A percentile compares a stretch with the other conserved stretches of the same genome.
These are phyloP conservation scores for Lavandula angustifolia DNA, from an alignment of 257 asterid species.

Conservation along the genomic window DNA sequence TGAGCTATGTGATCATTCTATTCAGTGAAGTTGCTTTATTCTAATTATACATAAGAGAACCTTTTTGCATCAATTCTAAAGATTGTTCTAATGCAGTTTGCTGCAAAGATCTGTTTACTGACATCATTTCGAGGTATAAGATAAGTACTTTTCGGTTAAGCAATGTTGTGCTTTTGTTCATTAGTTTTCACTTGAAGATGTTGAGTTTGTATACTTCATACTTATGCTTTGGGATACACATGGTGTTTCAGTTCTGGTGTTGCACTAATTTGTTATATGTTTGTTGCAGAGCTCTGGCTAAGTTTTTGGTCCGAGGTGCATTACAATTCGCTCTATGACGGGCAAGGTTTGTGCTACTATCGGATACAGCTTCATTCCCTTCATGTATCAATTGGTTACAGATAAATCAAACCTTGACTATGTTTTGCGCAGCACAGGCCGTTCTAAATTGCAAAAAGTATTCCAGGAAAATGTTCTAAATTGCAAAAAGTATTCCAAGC, in stretches of 20 bases:
- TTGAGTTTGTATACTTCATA: not conserved
- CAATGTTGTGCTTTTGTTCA: constrained; percentile 15
- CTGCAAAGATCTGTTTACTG: constrained; percentile 67
- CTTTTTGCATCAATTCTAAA: constrained; percentile 16
- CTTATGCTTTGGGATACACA: not conserved
- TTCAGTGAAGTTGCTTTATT: not conserved
- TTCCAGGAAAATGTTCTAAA: constrained; percentile 37
- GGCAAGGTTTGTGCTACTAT: constrained; percentile 42
- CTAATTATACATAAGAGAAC: not conserved
- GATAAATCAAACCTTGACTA: not conserved
- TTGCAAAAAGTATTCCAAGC: constrained; percentile 6
- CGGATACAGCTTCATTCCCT: not conserved
- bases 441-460: constrained; percentile 33
- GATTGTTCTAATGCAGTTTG: constrained; percentile 45
- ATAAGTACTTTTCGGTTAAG: too few relatives aligned
- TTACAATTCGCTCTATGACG: constrained; percentile 66
- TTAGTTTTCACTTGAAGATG: not conserved
- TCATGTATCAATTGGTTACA: not conserved
- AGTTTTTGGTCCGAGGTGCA: constrained; percentile 80
- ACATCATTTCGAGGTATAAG: too few relatives aligned
- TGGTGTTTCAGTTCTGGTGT: not conserved
- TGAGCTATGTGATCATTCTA: not conserved
- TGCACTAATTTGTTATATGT: not conserved
- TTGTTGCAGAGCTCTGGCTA: constrained; percentile 62
- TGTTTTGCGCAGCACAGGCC: constrained; percentile 33